Evolutionary conservation across 345 rosid genomes (phyloP).

Genomic region (Rhodamnia argentea): DNA sequence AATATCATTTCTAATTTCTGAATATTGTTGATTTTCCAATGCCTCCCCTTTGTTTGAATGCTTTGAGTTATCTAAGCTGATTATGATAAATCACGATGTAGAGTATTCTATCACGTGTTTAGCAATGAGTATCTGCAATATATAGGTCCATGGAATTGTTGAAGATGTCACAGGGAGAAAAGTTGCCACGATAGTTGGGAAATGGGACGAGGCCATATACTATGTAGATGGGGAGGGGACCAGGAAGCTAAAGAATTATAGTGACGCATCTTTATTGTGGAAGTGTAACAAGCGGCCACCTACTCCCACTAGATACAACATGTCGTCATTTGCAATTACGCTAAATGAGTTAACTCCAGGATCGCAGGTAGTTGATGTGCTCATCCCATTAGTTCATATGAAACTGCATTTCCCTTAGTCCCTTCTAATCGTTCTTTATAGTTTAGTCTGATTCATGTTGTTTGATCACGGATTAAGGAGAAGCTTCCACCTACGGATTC

Average conservation of each 20-base stretch:
- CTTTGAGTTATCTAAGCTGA: background rate
- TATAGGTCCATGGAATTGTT: conserved; percentile 80
- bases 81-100: background rate
- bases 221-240: conserved; percentile 33
- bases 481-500: conserved; percentile 97
- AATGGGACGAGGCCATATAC: conserved; percentile 90
- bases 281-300: conserved; percentile 61
- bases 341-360: conserved; percentile 92
- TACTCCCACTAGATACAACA: conserved; percentile 83
- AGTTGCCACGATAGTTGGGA: conserved; percentile 75
- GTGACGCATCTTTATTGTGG: conserved; percentile 65
- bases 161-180: conserved; percentile 61
- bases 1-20: background rate
- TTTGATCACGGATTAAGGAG: conserved; percentile 82
- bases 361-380: conserved; percentile 56
- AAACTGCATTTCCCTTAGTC: conserved; percentile 6
- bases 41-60: background rate
- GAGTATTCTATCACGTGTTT: background rate
- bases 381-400: conserved; percentile 10
- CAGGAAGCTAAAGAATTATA: conserved; percentile 49
- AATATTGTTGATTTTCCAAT: background rate
- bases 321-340: conserved; percentile 88
- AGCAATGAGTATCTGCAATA: background rate
- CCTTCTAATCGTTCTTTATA: conserved; percentile 36
- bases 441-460: conserved; percentile 44